Base-by-base conservation (phyloP, 2,329 filamentous ascomycete species). In the Madurella fahalii region DNA sequence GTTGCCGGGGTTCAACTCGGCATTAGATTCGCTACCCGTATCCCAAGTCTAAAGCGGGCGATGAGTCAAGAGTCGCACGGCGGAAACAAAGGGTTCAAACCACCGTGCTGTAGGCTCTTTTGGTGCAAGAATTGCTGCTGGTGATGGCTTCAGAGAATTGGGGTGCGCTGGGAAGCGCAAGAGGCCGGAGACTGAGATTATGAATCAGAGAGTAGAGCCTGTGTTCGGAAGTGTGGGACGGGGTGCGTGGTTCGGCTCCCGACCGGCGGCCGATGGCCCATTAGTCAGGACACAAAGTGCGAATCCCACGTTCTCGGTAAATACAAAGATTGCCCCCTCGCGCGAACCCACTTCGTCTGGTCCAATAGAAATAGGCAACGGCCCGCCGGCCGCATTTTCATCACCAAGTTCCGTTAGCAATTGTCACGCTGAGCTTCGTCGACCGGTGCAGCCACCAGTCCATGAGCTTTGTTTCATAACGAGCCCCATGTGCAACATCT, bases 221-320 rank as follows among this genome's bases (percentile, higher is more conserved):
- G 45, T 40, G 8, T 32, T 42, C 46, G 41, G 50, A 55, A 56
- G 52, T 37, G 48, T 44, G 48, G 37, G 42, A 41, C 44, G 54
- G 52, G 25, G 25, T 25, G 56, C 46, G 50, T 40, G 48, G 55
- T 56, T 50, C 50, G 44, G 13, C 47, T 58, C 40, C 49, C 52
- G 55, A 52, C 53, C 41, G 39, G 48, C 49, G 54, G 58, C 58
- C 57, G 58, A 60, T 40, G 7, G 53, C 39, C 48, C 44, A 62
- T 64, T 64, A 63, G 62, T 64, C 61, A 64, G 57, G 55, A 45
- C 49, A 49, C 5, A 40, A 40, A 25, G 45, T 25, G 34, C 34
- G 4, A 34, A 59, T 62, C 62, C 61, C 60, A 64, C 58, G 59
- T 47, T 46, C 53, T 61, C 58, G 60, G 61, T 54, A 61, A 59